Conservation (phyloP, 2,329 filamentous ascomycete species). For the Fusarium sp. region DNA sequence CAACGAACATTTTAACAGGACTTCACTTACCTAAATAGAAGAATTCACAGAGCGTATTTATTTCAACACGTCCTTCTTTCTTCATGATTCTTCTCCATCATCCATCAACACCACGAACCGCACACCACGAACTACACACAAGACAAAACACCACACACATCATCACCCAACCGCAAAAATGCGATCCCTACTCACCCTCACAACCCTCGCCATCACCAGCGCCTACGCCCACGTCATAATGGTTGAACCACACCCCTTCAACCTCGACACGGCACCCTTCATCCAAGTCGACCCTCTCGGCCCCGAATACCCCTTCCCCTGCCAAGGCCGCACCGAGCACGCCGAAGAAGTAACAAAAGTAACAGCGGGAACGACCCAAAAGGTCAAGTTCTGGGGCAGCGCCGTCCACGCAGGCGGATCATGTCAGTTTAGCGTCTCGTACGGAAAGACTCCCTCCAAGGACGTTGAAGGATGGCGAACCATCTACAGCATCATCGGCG, state of each 20-base stretch:
- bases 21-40: neutral
- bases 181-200: slow-evolving; percentile 5
- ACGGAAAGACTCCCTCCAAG: slow-evolving; percentile 34
- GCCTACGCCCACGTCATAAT: slow-evolving; percentile 38
- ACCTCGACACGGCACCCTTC: slow-evolving; percentile 39
- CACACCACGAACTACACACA: no score
- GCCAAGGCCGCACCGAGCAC: slow-evolving; percentile 35
- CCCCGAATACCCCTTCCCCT: slow-evolving; percentile 37
- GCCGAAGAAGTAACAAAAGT: slow-evolving; percentile 38
- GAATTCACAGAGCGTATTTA: neutral
- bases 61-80: neutral
- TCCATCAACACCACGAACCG: neutral
- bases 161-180: slow-evolving; percentile 1
- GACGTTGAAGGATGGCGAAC: slow-evolving; percentile 35
- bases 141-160: neutral
- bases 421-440: slow-evolving; percentile 41
- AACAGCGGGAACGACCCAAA: slow-evolving; percentile 34
- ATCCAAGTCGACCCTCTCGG: slow-evolving; percentile 36
- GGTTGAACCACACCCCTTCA: slow-evolving; percentile 44
- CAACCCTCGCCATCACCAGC: slow-evolving; percentile 3
- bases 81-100: neutral
- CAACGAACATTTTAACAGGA: neutral
- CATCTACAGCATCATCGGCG: slow-evolving; percentile 42
- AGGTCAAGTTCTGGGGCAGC: slow-evolving; percentile 43
- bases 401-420: slow-evolving; percentile 43